Evolutionary conservation across 805 yeast genomes (phyloP), one percentile per base, ranked within the genome.

Genomic region (Schwanniomyces yamadae): DNA sequence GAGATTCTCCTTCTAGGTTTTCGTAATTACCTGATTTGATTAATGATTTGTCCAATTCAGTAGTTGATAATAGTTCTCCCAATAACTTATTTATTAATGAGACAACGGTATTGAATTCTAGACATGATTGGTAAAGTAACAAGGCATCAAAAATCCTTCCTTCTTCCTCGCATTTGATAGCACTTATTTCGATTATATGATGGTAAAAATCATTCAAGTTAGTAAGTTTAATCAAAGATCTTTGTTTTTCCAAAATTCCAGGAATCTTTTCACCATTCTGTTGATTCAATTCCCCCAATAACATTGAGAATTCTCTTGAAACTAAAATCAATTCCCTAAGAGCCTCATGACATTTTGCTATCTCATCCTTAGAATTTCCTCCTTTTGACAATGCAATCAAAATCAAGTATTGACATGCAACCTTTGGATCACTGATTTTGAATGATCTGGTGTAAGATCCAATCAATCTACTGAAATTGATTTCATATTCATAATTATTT

Each of bases 131-230:
- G 56, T 86, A 91, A 36, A 93, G 71, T 39, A 86, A 68, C 42
- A 93, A 74, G 13, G 96, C 86, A 54, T 93, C 98, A 42, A 82
- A 78, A 10, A 79, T 72, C 52, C 95, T 75, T 6, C 97, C 97
- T 51, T 90, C 98, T 48, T 87, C 93, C 50, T 86, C 93, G 11
- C 96, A 95, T 47, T 78, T 79, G 28, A 72, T 72, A 3, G 97
- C 97, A 19, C 95, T 89, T 41, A 78, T 80, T 54, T 84, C 95
- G 3, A 93, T 82, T 27, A 91, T 88, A 40, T 76, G 75, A 42
- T 71, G 73, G 45, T 85, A 66, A 52, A 77, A 91, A 39, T 75
- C 77, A 14, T 72, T 69, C 41, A 81, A 75, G 46, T 78, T 73
- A 5, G 64, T 61, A 42, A 90, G 66, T 19, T 72, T 69, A 33